These are phyloP conservation scores for Trichoderma citrinoviride DNA, from an alignment of 2,329 filamentous ascomycete species.

Conservation along the genomic window DNA sequence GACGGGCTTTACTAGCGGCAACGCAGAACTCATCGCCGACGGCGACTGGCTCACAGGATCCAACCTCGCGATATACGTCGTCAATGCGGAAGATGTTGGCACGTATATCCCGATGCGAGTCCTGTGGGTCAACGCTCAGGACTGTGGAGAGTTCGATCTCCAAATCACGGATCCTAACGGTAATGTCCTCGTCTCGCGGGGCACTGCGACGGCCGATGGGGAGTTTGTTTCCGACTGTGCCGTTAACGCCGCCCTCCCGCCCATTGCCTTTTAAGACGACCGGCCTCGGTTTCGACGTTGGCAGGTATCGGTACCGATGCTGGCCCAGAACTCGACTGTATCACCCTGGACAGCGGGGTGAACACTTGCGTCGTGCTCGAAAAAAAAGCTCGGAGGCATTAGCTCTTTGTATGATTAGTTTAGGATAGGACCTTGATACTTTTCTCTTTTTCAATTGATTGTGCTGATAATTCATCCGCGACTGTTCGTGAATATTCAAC, in stretches of 20 bases:
- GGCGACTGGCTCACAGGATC: not conserved
- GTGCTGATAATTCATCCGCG: not conserved
- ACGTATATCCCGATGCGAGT: slow-evolving; percentile 12
- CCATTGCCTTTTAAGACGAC: not conserved
- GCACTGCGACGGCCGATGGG: not conserved
- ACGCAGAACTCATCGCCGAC: not conserved
- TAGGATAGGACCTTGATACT: slow-evolving; percentile 11
- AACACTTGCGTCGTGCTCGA: not conserved
- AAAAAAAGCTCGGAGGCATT: not conserved
- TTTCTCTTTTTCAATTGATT: not conserved
- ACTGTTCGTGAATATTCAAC: not conserved
- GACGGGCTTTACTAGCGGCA: not conserved
- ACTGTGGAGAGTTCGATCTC: slow-evolving; percentile 5
- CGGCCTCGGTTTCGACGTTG: not conserved
- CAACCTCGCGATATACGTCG: not conserved
- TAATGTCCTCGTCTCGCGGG: not conserved
- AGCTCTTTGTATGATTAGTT: slow-evolving; percentile 16
- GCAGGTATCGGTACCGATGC: not conserved
- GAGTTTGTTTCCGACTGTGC: not conserved
- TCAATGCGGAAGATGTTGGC: not conserved
- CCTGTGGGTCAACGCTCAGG: slow-evolving; percentile 7
- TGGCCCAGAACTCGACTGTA: not conserved
- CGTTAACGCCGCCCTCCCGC: not conserved
- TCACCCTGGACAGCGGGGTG: not conserved
- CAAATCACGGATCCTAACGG: not conserved